Evolutionary conservation across 257 asterid genomes (phyloP).

Genomic region (Solanum rostratum): DNA sequence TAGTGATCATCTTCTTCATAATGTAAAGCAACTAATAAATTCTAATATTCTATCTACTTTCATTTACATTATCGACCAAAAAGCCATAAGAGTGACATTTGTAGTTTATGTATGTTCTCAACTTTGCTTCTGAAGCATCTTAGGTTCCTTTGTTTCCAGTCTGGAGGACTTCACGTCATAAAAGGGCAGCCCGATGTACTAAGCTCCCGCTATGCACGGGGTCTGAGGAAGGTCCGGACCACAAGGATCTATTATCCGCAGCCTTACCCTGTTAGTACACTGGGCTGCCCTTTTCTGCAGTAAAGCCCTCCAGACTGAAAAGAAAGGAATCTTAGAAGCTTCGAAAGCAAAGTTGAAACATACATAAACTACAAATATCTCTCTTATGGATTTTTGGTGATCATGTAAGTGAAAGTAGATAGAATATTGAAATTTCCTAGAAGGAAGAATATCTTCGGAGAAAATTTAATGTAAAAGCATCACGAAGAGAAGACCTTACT

Average conservation of each 20-base stretch:
- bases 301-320: background rate
- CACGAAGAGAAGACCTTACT: conserved; percentile 32
- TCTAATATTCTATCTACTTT: background rate
- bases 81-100: background rate
- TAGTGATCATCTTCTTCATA: background rate
- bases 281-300: background rate
- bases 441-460: background rate
- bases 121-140: background rate
- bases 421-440: background rate
- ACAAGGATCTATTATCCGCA: background rate
- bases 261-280: background rate
- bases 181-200: background rate
- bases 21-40: background rate
- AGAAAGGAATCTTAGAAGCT: background rate
- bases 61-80: background rate
- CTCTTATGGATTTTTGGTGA: background rate
- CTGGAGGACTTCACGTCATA: background rate
- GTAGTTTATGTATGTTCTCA: background rate
- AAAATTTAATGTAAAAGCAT: background rate
- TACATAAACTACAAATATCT: background rate
- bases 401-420: background rate
- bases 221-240: background rate
- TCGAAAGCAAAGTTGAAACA: background rate
- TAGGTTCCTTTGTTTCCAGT: background rate
- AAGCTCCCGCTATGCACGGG: background rate